These are phyloP conservation scores for Petrea volubilis DNA, from an alignment of 257 asterid genomes.

Conservation along the genomic window DNA sequence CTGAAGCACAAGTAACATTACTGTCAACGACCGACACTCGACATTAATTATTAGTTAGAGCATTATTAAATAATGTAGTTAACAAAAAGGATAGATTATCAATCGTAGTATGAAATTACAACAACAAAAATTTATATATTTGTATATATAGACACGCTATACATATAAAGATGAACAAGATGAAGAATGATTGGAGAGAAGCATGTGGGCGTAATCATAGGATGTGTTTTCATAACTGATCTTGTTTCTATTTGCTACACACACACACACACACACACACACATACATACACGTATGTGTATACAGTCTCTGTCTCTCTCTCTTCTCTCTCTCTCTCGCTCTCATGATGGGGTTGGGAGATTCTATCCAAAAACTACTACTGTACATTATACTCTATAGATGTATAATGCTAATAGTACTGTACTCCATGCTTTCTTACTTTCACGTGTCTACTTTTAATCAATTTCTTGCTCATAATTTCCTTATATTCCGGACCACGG, in stretches of 20 bases:
- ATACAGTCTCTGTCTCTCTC: too few relatives aligned
- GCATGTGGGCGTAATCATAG: constrained; percentile 43
- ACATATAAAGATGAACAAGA: constrained; percentile 7
- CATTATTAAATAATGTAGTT: not conserved
- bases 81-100: constrained; percentile 1
- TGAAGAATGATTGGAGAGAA: constrained; percentile 31
- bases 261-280: not conserved
- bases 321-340: too few relatives aligned
- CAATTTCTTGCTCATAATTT: constrained; percentile 2
- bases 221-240: constrained; percentile 4
- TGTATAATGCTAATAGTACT: not conserved
- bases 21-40: constrained; percentile 23
- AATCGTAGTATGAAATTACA: not conserved
- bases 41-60: not conserved
- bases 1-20: constrained; percentile 27
- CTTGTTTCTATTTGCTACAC: constrained; percentile 12
- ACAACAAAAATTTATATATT: not conserved
- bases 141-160: too few relatives aligned
- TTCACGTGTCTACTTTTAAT: constrained; percentile 5
- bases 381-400: too few relatives aligned
- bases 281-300: not conserved
- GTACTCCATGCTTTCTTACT: constrained; percentile 9
- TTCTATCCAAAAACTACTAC: too few relatives aligned
- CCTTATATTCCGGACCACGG: constrained; percentile 16
- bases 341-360: too few relatives aligned